Evolutionary conservation across 2,329 filamentous ascomycete genomes (phyloP), one percentile per base, ranked within the genome.

Genomic region (Talaromyces sp.): DNA sequence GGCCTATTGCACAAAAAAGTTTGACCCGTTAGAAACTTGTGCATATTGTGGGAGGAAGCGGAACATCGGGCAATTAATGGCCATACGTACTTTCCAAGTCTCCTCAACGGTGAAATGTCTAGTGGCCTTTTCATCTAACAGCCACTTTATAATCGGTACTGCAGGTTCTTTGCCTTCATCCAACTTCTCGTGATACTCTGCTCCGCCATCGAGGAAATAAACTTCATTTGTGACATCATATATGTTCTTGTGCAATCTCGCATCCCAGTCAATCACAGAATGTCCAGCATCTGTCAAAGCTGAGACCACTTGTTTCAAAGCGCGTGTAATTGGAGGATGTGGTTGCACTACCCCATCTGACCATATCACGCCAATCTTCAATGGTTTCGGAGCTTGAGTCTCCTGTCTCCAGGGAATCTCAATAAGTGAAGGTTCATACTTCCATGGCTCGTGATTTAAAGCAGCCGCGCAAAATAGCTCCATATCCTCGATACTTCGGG

Each of bases 271-370:
- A 22, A 65, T 61, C 2, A 63, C 19, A 3, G 9, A 33, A 43
- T 64, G 62, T 10, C 65, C 65, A 14, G 57, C 57, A 10, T 39
- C 52, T 31, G 56, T 43, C 13, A 69, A 39, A 2, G 52, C 35
- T 7, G 77, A 75, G 0, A 79, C 80, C 0, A 84, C 74, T 1
- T 77, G 71, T 4, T 76, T 73, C 10, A 91, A 73, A 1, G 86
- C 88, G 6, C 87, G 81, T 0, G 80, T 74, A 3, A 90, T 82
- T 0, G 88, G 88, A 2, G 88, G 87, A 39, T 88, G 88, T 0
- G 87, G 87, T 3, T 73, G 78, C 2, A 89, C 87, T 39, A 88
- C 79, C 16, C 82, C 83, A 70, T 90, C 88, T 69, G 86, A 77
- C 82, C 83, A 85, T 70, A 89, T 77, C 13, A 90, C 81, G 6